phyloP scores from a whole-genome alignment of 768 basidiomycete genomes.

The Lactarius deliciosus region DNA sequence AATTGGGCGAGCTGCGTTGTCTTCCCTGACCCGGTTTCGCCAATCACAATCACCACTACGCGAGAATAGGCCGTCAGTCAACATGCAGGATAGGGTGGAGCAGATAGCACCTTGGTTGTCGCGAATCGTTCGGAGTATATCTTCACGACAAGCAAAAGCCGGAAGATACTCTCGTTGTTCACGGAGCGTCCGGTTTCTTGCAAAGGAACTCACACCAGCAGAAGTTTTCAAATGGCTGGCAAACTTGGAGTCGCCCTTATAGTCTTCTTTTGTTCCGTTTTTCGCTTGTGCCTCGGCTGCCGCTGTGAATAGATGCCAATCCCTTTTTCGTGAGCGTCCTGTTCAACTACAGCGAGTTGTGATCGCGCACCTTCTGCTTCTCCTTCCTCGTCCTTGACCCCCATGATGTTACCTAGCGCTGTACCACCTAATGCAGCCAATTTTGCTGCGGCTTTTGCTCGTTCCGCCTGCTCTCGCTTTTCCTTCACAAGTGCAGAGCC shows the following conservation, averaged over 20 bases:
- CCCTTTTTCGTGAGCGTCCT: constrained; percentile 75
- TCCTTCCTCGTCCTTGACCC: constrained; percentile 92
- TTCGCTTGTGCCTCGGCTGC: constrained; percentile 50
- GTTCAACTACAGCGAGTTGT: constrained; percentile 46
- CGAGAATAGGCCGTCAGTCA: not conserved
- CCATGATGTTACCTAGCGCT: constrained; percentile 95
- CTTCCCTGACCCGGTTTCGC: constrained; percentile 99
- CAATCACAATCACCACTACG: constrained; percentile 88
- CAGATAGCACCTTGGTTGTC: constrained; percentile 83
- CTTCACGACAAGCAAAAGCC: constrained; percentile 95
- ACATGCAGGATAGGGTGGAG: constrained; percentile 4
- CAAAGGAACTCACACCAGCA: constrained; percentile 76
- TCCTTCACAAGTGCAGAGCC: constrained; percentile 94
- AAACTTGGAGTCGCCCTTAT: constrained; percentile 95
- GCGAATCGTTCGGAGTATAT: constrained; percentile 80
- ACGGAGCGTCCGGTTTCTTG: constrained; percentile 79
- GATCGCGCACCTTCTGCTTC: constrained; percentile 79
- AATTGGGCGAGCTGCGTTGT: constrained; percentile 96
- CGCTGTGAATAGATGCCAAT: constrained; percentile 41
- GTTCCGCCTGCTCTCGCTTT: constrained; percentile 93
- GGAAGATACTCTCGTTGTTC: constrained; percentile 97
- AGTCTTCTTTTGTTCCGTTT: constrained; percentile 59
- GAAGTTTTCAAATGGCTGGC: constrained; percentile 87
- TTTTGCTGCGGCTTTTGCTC: constrained; percentile 95
- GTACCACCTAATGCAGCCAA: constrained; percentile 91